Conservation (phyloP, 768 basidiomycete genomes). For the Podaxis sp. region DNA sequence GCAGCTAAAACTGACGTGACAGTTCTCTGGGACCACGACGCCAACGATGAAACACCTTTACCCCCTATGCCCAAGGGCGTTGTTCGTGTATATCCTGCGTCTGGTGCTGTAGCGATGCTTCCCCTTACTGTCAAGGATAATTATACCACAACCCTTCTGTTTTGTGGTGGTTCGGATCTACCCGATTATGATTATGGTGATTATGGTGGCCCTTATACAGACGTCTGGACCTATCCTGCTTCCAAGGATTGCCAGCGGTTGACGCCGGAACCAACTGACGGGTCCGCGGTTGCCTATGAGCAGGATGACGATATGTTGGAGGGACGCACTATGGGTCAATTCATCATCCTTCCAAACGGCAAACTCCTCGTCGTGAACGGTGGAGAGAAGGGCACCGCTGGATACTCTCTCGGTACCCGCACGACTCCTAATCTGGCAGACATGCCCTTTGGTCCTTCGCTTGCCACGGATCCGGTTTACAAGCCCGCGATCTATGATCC, state of each 20-base stretch:
- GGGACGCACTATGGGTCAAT: conserved; percentile 68
- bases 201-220: neutral
- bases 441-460: conserved; percentile 54
- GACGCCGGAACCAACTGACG: neutral
- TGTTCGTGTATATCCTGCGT: conserved; percentile 71
- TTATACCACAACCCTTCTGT: conserved; percentile 78
- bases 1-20: neutral
- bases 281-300: conserved; percentile 42
- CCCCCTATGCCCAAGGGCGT: conserved; percentile 61
- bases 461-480: conserved; percentile 69
- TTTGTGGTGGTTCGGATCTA: conserved; percentile 79
- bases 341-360: conserved; percentile 70
- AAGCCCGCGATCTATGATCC: conserved; percentile 75
- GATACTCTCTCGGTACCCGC: conserved; percentile 55
- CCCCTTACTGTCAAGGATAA: conserved; percentile 80
- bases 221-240: neutral
- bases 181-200: conserved; percentile 40
- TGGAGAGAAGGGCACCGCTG: conserved; percentile 41
- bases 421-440: conserved; percentile 63
- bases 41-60: conserved; percentile 53
- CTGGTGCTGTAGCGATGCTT: conserved; percentile 73
- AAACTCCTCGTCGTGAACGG: conserved; percentile 69
- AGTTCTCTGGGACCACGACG: conserved; percentile 45
- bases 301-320: conserved; percentile 67
- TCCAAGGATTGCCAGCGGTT: neutral